Evolutionary conservation across 257 asterid species (phyloP), one percentile per base, ranked within the genome.

Genomic region (Buddleja alternifolia): DNA sequence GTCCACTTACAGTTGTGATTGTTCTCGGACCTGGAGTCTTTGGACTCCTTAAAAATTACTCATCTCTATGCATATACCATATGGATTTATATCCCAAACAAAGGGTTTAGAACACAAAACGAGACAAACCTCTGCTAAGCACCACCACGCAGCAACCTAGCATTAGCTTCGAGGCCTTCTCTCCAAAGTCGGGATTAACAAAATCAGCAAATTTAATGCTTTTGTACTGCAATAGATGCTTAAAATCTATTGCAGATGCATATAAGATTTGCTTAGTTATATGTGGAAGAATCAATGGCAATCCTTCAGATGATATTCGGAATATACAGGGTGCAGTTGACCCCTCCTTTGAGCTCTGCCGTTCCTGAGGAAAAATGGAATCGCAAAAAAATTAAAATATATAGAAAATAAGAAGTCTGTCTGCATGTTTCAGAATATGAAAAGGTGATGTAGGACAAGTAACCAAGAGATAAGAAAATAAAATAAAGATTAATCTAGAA

Each of bases 301-400:
- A 73, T 78, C 99, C 99, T 87, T 93, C 99, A 23, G 99, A 93
- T 20, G 99, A 90, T 79, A 93, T 90, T 67, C 99, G 85, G 84
- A 93, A 93, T 59, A 81, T 17, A 80, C 99, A 93, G 6, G 83
- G 84, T 21, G 99, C 75, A 10, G 88, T 57, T 40, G 82, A 10
- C 66, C 97, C 96, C 66, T 93, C 99, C 77, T 80, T 90, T n/a
- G 96, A 85, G 20, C 95, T 66, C 70, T 90, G 99, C 57, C 97
- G 81, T 79, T 93, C 99, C 99, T 93, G 90, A 52, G 68, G 73
- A 64, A 73, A 14, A 71, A 21, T 54, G 34, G 63, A 42, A 29
- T 7, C 60, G 19, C 7, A 41, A 17, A 50, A 32, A 34, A 63
- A 16, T n/a, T 29, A 58, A 47, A 58, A 0, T 10, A 37, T 7